phyloP scores from a whole-genome alignment of 2,329 filamentous ascomycete species.

The Ceratocystis destructans region DNA sequence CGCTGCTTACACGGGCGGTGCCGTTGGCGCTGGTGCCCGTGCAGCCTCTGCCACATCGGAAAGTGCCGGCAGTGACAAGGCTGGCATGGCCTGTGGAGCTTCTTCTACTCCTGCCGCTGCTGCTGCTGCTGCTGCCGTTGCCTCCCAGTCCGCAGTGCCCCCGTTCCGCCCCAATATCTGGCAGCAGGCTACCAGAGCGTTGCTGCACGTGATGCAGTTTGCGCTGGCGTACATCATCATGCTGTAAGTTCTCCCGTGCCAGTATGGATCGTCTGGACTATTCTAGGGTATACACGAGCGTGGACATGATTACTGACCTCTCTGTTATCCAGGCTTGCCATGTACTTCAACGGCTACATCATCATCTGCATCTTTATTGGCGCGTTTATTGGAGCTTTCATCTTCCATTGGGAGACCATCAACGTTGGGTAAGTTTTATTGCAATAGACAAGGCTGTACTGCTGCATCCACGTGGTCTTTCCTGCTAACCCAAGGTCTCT shows the following conservation, averaged over 20 bases:
- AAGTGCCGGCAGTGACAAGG: constrained; percentile 15
- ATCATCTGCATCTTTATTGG: constrained; percentile 73
- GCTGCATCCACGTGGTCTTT: not conserved
- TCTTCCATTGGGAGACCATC: constrained; percentile 57
- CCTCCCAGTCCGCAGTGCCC: constrained; percentile 21
- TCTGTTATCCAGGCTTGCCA: constrained; percentile 30
- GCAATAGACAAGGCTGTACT: too few species aligned
- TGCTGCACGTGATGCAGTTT: constrained; percentile 58
- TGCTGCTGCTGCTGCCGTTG: not conserved
- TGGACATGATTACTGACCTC: not conserved
- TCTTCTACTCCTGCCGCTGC: not conserved
- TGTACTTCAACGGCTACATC: constrained; percentile 58
- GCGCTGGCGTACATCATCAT: constrained; percentile 68
- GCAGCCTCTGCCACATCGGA: constrained; percentile 17
- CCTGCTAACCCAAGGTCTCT: not conserved
- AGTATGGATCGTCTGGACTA: not conserved
- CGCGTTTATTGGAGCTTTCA: constrained; percentile 55
- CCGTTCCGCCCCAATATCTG: constrained; percentile 43
- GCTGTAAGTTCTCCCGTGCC: constrained; percentile 32
- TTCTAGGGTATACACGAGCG: too few species aligned
- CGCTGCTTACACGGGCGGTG: constrained; percentile 22
- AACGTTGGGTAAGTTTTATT: constrained; percentile 24
- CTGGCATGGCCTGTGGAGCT: not conserved
- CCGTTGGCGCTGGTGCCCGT: constrained; percentile 18
- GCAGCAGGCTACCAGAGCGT: constrained; percentile 53